Evolutionary conservation across 352 stramenopile species (phyloP), one percentile per base, ranked within the genome.

Genomic region (Blastocystis sp.): DNA sequence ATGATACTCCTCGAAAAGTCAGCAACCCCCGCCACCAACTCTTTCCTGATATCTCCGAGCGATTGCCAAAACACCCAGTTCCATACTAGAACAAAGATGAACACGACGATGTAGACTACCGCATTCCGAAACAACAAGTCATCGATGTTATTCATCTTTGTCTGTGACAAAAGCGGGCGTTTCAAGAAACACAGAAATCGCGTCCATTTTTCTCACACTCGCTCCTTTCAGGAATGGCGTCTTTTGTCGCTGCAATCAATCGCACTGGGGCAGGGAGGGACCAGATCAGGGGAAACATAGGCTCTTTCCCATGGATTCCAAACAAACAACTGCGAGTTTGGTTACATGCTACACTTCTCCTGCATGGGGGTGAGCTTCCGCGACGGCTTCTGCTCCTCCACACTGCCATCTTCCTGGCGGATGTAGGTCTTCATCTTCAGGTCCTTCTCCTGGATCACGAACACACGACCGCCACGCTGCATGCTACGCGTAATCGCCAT

Each of bases 101-200:
- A 74, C 64, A 74, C 5, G 17, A 74, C 7, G 7, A 74, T 45
- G 21, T 48, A 74, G 28, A 45, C 17, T 17, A 74, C 11, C 11
- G 64, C 64, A 17, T 48, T 74, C 34, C 40, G 34, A 34, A 74
- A 34, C 40, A 74, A 74, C 28, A 45, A 23, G 21, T 74, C 64
- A 52, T 74, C 64, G 11, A 74, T 41, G 21, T 74, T 41, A 48
- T 74, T 74, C 41, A 74, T 74, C 41, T 67, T 34, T 41, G 23
- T 67, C 7, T 67, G n/a, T 21, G 14, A 21, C 7, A 21, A 67
- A 41, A 67, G 0, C 61, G 10, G 10, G 10, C 10, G 10, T 67
- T 10, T 23, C 10, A 67, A 21, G 61, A 67, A 41, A 17, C n/a
- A 23, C 11, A 67, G 23, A 23, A 38, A 5, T 38, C 23, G 19